Conservation (phyloP, 805 yeast genomes). For the Yarrowia phangngaensis region DNA sequence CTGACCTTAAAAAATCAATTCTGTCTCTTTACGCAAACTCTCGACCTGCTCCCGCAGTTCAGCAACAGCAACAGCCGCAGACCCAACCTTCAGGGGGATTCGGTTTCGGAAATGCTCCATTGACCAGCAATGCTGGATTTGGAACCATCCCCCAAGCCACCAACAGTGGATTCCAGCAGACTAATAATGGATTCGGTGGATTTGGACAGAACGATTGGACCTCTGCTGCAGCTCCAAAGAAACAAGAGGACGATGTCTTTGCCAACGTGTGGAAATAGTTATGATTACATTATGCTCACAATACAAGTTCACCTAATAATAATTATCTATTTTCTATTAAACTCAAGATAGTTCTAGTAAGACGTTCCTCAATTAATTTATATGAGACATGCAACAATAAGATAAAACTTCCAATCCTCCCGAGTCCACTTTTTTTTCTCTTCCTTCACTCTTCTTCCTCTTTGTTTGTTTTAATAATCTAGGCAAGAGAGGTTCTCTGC, state of each 20-base stretch:
- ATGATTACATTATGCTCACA: constrained; percentile 17
- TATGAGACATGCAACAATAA: constrained; percentile 26
- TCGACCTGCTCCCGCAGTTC: constrained; percentile 21
- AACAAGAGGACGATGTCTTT: constrained; percentile 39
- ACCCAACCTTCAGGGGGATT: too few species aligned
- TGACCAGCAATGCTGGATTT: too few species aligned
- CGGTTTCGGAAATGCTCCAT: too few species aligned
- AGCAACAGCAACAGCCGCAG: constrained; percentile 26
- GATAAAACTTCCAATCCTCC: constrained; percentile 19
- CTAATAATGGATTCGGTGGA: constrained; percentile 13
- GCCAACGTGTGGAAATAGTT: constrained; percentile 41
- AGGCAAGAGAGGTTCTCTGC: constrained; percentile 27
- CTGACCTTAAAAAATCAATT: constrained; percentile 88
- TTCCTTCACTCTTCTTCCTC: not conserved
- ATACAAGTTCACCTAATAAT: constrained; percentile 1
- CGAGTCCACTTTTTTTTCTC: constrained; percentile 2
- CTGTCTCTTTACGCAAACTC: constrained; percentile 70
- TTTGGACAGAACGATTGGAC: constrained; percentile 19
- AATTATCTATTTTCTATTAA: constrained; percentile 16
- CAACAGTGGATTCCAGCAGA: not conserved
- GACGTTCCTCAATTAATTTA: constrained; percentile 14
- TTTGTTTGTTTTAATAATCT: not conserved
- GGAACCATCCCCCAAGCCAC: constrained; percentile 5
- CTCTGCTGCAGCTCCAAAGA: constrained; percentile 27
- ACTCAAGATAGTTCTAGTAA: constrained; percentile 16